phyloP scores from a whole-genome alignment of 2,329 filamentous ascomycete genomes.

The Bipolaris sorokiniana region DNA sequence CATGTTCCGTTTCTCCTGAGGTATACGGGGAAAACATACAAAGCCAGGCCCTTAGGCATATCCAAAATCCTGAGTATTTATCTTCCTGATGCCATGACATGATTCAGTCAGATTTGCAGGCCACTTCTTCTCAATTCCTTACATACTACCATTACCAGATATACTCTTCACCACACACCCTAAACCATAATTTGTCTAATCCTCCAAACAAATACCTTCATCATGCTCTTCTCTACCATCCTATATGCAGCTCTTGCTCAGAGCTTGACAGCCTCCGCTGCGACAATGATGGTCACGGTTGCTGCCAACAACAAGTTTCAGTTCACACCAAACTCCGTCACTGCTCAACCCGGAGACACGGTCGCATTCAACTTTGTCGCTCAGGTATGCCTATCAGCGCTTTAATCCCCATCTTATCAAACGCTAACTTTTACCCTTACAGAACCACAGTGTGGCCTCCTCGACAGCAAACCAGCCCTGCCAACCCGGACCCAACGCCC shows the following conservation, averaged over 20 bases:
- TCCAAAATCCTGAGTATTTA: conserved; percentile 1
- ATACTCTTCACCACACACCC: background rate
- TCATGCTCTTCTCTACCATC: conserved; percentile 35
- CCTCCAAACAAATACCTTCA: conserved; percentile 3
- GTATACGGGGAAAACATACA: background rate
- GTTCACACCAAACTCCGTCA: conserved; percentile 36
- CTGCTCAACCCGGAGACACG: conserved; percentile 37
- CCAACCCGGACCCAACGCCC: conserved; percentile 31
- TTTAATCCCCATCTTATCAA: background rate
- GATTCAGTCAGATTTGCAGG: conserved; percentile 9
- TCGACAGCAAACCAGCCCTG: conserved; percentile 35
- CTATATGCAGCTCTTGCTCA: conserved; percentile 31
- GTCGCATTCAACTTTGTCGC: conserved; percentile 37
- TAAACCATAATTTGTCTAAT: conserved; percentile 4
- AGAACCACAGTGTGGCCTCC: conserved; percentile 39
- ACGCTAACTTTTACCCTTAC: background rate
- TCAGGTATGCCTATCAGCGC: conserved; percentile 15
- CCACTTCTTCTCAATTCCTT: conserved; percentile 5
- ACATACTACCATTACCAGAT: background rate
- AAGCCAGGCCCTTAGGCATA: conserved; percentile 9
- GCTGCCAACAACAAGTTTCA: conserved; percentile 41
- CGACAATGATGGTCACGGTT: conserved; percentile 39
- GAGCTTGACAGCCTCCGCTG: conserved; percentile 33
- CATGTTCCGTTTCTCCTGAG: conserved; percentile 1
- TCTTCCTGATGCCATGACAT: background rate